A percentile compares a stretch with the other conserved stretches of the same genome.
These are phyloP conservation scores for Colletotrichum sp. DNA, from an alignment of 2,329 filamentous ascomycete genomes.

Conservation along the genomic window DNA sequence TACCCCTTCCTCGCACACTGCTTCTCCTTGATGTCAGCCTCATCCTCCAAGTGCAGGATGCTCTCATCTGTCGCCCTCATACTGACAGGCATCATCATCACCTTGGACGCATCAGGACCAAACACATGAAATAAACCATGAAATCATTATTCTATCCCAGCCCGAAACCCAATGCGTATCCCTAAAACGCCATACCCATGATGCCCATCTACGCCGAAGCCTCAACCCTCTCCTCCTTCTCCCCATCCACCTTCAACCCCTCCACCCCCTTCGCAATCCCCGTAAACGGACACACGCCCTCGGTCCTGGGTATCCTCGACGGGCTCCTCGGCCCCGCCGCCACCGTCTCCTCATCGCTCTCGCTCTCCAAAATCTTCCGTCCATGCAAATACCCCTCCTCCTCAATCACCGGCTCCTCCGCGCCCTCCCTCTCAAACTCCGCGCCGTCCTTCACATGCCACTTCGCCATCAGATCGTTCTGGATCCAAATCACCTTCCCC, in stretches of 20 bases:
- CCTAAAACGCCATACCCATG: not conserved
- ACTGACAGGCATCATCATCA: not conserved
- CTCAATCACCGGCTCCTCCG: constrained; percentile 56
- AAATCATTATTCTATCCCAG: not conserved
- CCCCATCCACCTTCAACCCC: not conserved
- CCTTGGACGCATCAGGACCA: fast-evolving
- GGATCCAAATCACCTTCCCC: constrained; percentile 85
- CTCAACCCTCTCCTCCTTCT: not conserved
- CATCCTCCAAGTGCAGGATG: no score
- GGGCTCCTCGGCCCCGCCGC: constrained; percentile 4
- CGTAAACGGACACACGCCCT: constrained; percentile 28
- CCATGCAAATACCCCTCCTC: constrained; percentile 69
- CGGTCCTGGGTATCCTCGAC: constrained; percentile 19
- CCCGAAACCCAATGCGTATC: not conserved
- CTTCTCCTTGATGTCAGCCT: not conserved
- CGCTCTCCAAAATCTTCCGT: constrained; percentile 58
- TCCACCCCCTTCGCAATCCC: constrained; percentile 20
- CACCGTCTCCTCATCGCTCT: constrained; percentile 34
- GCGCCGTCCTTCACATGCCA: constrained; percentile 77
- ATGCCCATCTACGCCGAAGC: not conserved
- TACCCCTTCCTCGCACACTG: fast-evolving
- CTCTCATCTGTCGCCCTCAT: no score
- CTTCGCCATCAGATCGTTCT: constrained; percentile 85
- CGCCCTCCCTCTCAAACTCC: constrained; percentile 53
- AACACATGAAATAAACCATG: not conserved